These are phyloP conservation scores for Hypoxylon sp. DNA, from an alignment of 2,329 filamentous ascomycete genomes.

Conservation along the genomic window DNA sequence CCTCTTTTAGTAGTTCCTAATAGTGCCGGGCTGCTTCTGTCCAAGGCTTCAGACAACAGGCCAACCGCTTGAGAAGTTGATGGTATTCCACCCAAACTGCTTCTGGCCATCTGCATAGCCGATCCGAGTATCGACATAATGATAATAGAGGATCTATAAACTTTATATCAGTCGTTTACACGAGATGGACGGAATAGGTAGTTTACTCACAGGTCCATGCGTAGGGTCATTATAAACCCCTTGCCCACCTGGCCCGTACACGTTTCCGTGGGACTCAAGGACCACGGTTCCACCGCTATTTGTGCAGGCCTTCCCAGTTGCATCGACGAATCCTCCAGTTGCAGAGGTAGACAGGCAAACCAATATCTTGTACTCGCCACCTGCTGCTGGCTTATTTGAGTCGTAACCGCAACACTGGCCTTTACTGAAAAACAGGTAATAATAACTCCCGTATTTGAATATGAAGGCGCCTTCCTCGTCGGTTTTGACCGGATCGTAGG, in stretches of 20 bases:
- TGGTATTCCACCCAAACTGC: constrained; percentile 67
- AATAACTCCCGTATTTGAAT: constrained; percentile 68
- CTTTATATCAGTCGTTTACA: neutral
- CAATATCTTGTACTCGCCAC: constrained; percentile 73
- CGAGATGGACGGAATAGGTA: neutral
- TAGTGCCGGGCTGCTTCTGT: neutral
- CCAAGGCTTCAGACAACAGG: constrained; percentile 54
- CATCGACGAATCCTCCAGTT: constrained; percentile 63
- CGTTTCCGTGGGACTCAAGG: constrained; percentile 70
- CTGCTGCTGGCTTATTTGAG: constrained; percentile 62
- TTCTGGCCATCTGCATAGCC: constrained; percentile 60
- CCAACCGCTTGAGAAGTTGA: constrained; percentile 66
- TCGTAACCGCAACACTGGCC: constrained; percentile 73
- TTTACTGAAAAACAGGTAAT: constrained; percentile 73
- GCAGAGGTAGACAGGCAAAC: constrained; percentile 69
- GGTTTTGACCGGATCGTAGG: constrained; percentile 66
- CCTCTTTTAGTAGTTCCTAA: neutral
- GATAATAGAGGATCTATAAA: constrained; percentile 62
- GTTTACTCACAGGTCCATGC: constrained; percentile 49
- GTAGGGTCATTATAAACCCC: constrained; percentile 56
- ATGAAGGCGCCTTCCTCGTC: constrained; percentile 69
- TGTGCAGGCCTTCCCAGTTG: constrained; percentile 47
- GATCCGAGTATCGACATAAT: constrained; percentile 57
- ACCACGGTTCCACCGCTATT: constrained; percentile 71
- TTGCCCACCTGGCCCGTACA: constrained; percentile 78